Evolutionary conservation across 2,329 filamentous ascomycete species (phyloP).

Genomic region (Penicillium sp.): DNA sequence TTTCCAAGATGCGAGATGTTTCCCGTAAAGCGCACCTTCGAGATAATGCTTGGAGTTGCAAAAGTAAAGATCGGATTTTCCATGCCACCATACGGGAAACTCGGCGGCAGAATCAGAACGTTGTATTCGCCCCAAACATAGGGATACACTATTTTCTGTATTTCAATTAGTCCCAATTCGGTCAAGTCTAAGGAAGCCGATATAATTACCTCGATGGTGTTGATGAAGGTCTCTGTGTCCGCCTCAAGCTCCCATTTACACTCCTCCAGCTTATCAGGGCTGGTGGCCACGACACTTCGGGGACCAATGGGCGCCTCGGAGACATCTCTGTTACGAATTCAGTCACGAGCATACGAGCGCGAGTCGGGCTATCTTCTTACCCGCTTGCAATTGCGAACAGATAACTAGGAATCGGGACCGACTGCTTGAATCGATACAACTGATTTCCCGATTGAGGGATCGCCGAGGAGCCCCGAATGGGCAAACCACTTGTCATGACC

Average conservation of each 20-base stretch:
- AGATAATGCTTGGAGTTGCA: conserved; percentile 90
- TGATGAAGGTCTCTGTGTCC: conserved; percentile 88
- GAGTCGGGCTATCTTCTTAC: conserved; percentile 21
- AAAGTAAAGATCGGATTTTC: conserved; percentile 95
- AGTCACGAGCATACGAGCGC: neutral
- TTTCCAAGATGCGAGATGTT: neutral
- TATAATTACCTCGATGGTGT: conserved; percentile 68
- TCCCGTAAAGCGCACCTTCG: conserved; percentile 50
- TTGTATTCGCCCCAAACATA: conserved; percentile 97
- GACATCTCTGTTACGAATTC: conserved; percentile 60
- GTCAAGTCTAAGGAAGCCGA: neutral
- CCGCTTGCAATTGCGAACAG: conserved; percentile 82
- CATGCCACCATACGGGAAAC: conserved; percentile 79
- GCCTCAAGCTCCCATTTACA: conserved; percentile 89
- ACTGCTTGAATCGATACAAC: conserved; percentile 81
- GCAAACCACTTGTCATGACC: conserved; percentile 85
- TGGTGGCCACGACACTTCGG: conserved; percentile 76
- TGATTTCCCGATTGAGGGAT: conserved; percentile 53
- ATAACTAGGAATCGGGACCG: conserved; percentile 89
- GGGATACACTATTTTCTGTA: conserved; percentile 64
- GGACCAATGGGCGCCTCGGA: conserved; percentile 80
- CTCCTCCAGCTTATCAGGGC: conserved; percentile 76
- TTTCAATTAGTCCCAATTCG: conserved; percentile 7
- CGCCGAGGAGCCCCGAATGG: conserved; percentile 48
- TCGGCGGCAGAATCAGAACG: conserved; percentile 80